Percentiles rank a stretch among this genome's conserved stretches.
These are phyloP conservation scores for Vitis hybrid DNA, from an alignment of 177 flowering plant species.

Conservation along the genomic window DNA sequence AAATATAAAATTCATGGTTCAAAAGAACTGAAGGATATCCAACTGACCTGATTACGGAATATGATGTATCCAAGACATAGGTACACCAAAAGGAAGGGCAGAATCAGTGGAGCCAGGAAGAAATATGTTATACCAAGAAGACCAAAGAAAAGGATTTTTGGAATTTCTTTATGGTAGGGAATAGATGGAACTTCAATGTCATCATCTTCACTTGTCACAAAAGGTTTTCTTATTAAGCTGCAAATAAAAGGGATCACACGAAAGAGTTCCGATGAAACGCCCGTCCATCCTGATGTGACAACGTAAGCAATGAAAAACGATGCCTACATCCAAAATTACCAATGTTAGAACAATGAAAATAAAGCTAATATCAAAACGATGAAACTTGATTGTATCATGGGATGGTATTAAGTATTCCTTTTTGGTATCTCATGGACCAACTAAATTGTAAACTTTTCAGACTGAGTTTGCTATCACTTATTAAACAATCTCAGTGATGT, in stretches of 20 bases:
- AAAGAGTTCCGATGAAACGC: slow-evolving; percentile 44
- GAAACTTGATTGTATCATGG: not conserved
- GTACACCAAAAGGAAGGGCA: slow-evolving; percentile 56
- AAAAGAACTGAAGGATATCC: not conserved
- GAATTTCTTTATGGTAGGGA: slow-evolving; percentile 43
- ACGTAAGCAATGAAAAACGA: slow-evolving; percentile 62
- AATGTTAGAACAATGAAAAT: slow-evolving; percentile 2
- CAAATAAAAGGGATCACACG: slow-evolving; percentile 34
- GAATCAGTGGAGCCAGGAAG: slow-evolving; percentile 55
- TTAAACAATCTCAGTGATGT: no score
- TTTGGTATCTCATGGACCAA: no score
- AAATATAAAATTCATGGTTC: not conserved
- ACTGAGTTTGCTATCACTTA: no score
- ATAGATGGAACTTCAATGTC: slow-evolving; percentile 46
- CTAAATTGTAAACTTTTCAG: no score
- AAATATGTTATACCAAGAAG: slow-evolving; percentile 60
- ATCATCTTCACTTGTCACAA: slow-evolving; percentile 15
- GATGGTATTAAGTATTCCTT: not conserved
- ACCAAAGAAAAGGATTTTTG: slow-evolving; percentile 51
- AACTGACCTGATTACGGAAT: slow-evolving; percentile 56
- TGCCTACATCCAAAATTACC: slow-evolving; percentile 37
- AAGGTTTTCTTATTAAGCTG: slow-evolving; percentile 31
- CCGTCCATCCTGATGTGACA: slow-evolving; percentile 64
- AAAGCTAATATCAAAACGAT: not conserved
- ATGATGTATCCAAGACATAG: slow-evolving; percentile 46